Evolutionary conservation across 176 grass and related monocot genomes (phyloP).

Genomic region (Microstegium vimineum): DNA sequence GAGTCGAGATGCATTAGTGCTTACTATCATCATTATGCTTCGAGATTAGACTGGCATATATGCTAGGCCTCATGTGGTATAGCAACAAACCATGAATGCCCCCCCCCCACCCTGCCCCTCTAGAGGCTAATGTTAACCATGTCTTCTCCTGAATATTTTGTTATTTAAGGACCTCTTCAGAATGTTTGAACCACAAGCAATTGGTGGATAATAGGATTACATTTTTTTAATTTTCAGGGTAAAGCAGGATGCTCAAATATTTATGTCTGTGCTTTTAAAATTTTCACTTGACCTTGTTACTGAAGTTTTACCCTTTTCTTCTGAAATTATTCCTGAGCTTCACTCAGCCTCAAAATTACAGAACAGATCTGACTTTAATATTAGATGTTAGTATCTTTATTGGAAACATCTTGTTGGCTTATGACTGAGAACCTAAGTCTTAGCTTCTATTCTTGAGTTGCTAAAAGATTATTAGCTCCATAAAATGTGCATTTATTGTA

Average conservation of each 20-base stretch:
- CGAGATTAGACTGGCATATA: neutral
- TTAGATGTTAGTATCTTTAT: neutral
- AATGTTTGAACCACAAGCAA: neutral
- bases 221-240: neutral
- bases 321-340: neutral
- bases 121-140: neutral
- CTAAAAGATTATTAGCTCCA: neutral
- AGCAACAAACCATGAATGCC: neutral
- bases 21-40: conserved; percentile 3
- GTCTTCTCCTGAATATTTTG: conserved; percentile 10
- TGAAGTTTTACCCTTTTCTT: neutral
- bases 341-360: neutral
- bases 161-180: too few species aligned
- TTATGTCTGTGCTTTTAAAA: neutral
- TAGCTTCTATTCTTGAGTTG: neutral
- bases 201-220: neutral
- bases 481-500: neutral
- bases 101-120: too few species aligned
- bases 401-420: neutral
- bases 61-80: neutral
- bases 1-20: neutral
- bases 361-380: neutral
- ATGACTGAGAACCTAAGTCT: neutral
- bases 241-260: neutral
- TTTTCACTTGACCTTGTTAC: neutral